phyloP scores from a whole-genome alignment of 192 early-diverging fungal genomes.

The Backusella sp. region DNA sequence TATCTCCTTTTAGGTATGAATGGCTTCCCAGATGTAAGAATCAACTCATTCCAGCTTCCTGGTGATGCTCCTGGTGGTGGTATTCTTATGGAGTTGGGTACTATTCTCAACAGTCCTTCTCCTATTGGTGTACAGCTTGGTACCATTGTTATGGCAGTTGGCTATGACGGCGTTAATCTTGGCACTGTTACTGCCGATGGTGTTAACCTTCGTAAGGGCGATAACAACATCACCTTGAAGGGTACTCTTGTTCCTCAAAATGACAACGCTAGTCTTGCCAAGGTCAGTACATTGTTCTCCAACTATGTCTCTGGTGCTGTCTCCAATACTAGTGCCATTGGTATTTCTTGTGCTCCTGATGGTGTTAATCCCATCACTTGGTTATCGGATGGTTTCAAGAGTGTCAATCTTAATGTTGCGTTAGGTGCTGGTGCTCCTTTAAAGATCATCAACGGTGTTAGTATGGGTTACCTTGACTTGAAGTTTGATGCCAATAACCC shows the following conservation, averaged over 20 bases:
- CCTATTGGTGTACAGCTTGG: conserved; percentile 58
- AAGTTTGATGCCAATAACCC: conserved; percentile 42
- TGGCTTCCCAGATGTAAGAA: conserved; percentile 51
- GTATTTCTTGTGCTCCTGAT: conserved; percentile 51
- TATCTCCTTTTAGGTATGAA: conserved; percentile 46
- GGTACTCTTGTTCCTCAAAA: conserved; percentile 53
- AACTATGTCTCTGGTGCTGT: conserved; percentile 48
- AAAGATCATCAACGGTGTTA: conserved; percentile 51
- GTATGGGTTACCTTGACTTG: conserved; percentile 53
- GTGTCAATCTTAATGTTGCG: conserved; percentile 50
- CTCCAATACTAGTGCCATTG: conserved; percentile 47
- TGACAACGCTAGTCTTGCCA: conserved; percentile 38
- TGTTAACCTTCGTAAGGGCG: conserved; percentile 37
- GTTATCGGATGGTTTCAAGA: conserved; percentile 48
- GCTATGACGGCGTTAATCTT: conserved; percentile 39
- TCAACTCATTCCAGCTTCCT: conserved; percentile 54
- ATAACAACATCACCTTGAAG: conserved; percentile 46
- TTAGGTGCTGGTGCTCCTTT: conserved; percentile 41
- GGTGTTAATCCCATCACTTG: conserved; percentile 46
- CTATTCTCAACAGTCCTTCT: conserved; percentile 52
- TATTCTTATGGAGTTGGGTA: conserved; percentile 52
- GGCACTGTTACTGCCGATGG: conserved; percentile 46
- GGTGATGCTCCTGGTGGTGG: conserved; percentile 53
- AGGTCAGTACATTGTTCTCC: conserved; percentile 50
- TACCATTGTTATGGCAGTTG: conserved; percentile 48